Evolutionary conservation across 192 early-diverging fungal genomes (phyloP), one percentile per base, ranked within the genome.

Genomic region (Coemansia sp.): DNA sequence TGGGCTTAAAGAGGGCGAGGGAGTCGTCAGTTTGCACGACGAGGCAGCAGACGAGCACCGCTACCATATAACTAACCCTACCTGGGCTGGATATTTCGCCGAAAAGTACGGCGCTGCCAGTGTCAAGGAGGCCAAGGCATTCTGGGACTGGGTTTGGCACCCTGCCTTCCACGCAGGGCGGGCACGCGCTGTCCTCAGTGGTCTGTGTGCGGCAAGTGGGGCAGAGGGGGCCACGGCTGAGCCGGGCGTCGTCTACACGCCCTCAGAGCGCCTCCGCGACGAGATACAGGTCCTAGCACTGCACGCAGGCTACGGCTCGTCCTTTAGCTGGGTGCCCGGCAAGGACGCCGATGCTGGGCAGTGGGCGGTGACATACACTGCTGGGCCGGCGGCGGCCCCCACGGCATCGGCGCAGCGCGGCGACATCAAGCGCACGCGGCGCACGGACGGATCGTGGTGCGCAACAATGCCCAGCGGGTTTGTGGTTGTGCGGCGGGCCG

Each of bases 261-360:
- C 28, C 2, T 52, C 52, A 27, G 31, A 29, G 11, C 17, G 14
- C 2, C 35, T 61, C 44, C 65, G 65, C 33, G 65, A 67, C 26
- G 57, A 60, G 43, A n/a, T 67, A 11, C 65, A 67, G 44, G 34
- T 32, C 0, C 53, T 67, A 26, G 46, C 59, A 14, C 47, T 67
- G 32, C 65, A 60, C 23, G 58, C 47, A 3, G 65, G 65, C 2
- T 67, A 60, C 35, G 50, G 57, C n/a, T 44, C 65, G 6, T 38
- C 47, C 34, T 67, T 67, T 48, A 17, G 47, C 30, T 42, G 26
- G 1, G 48, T 49, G 14, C 18, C 33, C 26, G 26, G 42, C 6
- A 18, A 27, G 5, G 30, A 18, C 10, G 7, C 37, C 7, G 38
- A 40, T 13, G 13, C 23, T 47, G 48, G 14, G 12, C 30, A 44